Evolutionary conservation across 1,284 basidiomycete genomes (phyloP).

Genomic region (Apiotrichum gracile): DNA sequence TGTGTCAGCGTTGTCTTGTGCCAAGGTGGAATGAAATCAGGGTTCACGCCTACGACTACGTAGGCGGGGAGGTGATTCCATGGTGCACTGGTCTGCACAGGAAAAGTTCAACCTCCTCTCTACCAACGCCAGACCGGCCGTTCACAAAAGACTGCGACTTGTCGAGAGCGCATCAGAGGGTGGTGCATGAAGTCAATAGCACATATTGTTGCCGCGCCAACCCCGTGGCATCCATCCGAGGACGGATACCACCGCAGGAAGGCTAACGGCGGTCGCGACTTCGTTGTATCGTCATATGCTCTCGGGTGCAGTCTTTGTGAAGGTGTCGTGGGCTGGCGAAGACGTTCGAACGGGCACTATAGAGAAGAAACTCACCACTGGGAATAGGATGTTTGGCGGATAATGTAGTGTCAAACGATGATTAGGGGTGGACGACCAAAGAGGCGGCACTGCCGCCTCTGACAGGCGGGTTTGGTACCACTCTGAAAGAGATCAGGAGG

Average conservation of each 20-base stretch:
- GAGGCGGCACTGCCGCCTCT: constrained; percentile 11
- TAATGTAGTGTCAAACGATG: background rate
- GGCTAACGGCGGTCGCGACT: constrained; percentile 27
- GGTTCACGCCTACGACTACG: background rate
- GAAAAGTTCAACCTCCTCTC: too few species aligned
- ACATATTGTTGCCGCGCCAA: constrained; percentile 20
- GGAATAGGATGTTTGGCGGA: background rate
- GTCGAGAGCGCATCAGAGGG: constrained; percentile 29
- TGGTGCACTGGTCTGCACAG: too few species aligned
- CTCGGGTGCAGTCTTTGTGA: background rate
- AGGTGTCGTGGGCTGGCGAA: too few species aligned
- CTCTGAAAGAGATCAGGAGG: background rate
- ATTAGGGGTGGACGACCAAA: background rate
- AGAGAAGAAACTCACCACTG: too few species aligned
- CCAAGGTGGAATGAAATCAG: background rate
- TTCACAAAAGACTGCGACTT: background rate
- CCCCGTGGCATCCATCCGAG: constrained; percentile 5
- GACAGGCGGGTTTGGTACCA: background rate
- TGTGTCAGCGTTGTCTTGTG: background rate
- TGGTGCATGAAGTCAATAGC: constrained; percentile 42
- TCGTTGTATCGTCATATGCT: constrained; percentile 33
- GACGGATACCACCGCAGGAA: background rate
- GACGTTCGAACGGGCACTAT: too few species aligned
- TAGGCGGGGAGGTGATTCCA: too few species aligned
- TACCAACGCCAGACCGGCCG: background rate